Evolutionary conservation across 441 rosid species (phyloP).

Genomic region (Pelargonium citronellum): DNA sequence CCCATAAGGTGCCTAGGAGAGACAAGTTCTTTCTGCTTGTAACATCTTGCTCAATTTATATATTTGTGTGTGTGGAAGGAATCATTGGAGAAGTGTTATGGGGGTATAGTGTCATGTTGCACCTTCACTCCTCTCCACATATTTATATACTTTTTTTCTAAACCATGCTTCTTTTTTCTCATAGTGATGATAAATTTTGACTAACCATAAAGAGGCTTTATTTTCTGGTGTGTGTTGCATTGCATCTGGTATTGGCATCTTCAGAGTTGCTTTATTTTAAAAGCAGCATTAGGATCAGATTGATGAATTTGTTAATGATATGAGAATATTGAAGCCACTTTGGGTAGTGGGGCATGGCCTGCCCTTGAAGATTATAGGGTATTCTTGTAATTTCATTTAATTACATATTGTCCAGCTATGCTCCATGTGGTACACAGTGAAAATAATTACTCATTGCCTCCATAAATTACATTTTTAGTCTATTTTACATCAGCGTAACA

Average conservation of each 20-base stretch:
- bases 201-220: background rate
- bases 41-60: too few relatives aligned
- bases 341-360: background rate
- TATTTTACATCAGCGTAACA: too few relatives aligned
- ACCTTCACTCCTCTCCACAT: background rate
- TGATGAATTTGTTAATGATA: background rate
- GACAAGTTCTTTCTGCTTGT: too few relatives aligned
- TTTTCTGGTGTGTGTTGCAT: background rate
- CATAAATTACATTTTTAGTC: too few relatives aligned
- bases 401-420: too few relatives aligned
- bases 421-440: too few relatives aligned
- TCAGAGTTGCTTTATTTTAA: background rate
- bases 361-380: too few relatives aligned
- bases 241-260: background rate
- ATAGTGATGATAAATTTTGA: background rate
- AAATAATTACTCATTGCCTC: too few relatives aligned
- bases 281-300: background rate
- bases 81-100: background rate
- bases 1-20: background rate
- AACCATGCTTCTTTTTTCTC: background rate
- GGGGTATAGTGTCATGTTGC: background rate
- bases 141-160: background rate
- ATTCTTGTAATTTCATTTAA: too few relatives aligned
- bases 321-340: background rate
- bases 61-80: background rate